A percentile compares a stretch with the other conserved stretches of the same genome.
Conservation (phyloP, 352 stramenopile genomes). For the Peronospora belbahrii region DNA sequence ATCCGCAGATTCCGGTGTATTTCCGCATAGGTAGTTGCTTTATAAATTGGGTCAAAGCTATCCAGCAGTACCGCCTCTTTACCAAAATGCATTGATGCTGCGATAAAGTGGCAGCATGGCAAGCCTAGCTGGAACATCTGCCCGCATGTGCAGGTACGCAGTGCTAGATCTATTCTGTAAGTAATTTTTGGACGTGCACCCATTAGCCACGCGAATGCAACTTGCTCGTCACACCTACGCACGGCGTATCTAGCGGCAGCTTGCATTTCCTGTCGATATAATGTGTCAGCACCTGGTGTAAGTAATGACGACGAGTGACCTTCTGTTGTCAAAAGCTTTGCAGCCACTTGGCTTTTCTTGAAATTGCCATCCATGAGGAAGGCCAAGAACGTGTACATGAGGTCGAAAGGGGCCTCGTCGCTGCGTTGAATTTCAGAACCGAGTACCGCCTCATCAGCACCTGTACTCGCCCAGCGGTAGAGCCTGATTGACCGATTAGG, state of each 20-base stretch:
- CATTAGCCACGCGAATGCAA: constrained; percentile 69
- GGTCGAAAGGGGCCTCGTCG: constrained; percentile 72
- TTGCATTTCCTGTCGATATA: constrained; percentile 57
- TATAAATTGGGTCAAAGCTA: constrained; percentile 70
- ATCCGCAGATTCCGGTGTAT: constrained; percentile 59
- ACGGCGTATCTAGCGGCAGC: constrained; percentile 53
- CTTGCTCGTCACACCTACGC: constrained; percentile 52
- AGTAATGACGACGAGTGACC: constrained; percentile 26
- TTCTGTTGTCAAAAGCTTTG: constrained; percentile 32
- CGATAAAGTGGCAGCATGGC: constrained; percentile 74
- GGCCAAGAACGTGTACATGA: constrained; percentile 71
- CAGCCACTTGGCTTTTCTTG: constrained; percentile 64
- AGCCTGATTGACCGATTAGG: constrained; percentile 50
- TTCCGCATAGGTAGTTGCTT: constrained; percentile 46
- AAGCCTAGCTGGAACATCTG: constrained; percentile 67
- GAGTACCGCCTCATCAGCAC: constrained; percentile 42
- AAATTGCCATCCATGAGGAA: constrained; percentile 73
- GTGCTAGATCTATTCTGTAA: constrained; percentile 45
- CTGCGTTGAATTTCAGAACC: constrained; percentile 53
- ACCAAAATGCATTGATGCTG: constrained; percentile 50
- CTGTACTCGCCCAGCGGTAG: constrained; percentile 65
- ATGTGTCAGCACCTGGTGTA: constrained; percentile 49
- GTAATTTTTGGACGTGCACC: constrained; percentile 62
- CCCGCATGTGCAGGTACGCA: constrained; percentile 59
- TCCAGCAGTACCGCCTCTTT: constrained; percentile 49